Conservation (phyloP, 1,284 basidiomycete genomes). For the Tylopilus sp. region DNA sequence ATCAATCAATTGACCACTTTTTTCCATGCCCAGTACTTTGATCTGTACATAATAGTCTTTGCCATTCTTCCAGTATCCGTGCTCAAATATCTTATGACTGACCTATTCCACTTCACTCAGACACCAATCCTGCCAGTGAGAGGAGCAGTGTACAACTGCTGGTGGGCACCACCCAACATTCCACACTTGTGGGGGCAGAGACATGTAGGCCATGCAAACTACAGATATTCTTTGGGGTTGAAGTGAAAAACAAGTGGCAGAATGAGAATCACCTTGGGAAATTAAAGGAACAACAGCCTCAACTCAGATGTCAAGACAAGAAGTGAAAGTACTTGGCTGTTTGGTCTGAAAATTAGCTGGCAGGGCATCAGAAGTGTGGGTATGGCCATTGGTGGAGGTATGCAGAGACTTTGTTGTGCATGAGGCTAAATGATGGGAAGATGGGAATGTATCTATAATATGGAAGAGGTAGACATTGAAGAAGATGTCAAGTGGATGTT, state of each 20-base stretch:
- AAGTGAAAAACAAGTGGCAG: conserved; percentile 55
- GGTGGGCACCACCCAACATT: conserved; percentile 71
- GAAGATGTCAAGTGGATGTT: conserved; percentile 21
- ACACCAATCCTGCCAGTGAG: conserved; percentile 96
- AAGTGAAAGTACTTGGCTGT: conserved; percentile 56
- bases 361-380: conserved; percentile 39
- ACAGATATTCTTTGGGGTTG: conserved; percentile 69
- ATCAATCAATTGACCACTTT: conserved; percentile 71
- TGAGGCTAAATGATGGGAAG: conserved; percentile 37
- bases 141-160: conserved; percentile 78
- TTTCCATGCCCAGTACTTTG: conserved; percentile 79
- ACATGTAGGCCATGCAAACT: conserved; percentile 53
- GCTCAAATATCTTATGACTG: conserved; percentile 87
- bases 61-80: conserved; percentile 89
- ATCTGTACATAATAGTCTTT: conserved; percentile 79
- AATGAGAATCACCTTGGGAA: conserved; percentile 37
- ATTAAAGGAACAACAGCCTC: conserved; percentile 60
- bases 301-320: conserved; percentile 64
- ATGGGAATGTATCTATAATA: conserved; percentile 28
- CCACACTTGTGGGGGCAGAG: conserved; percentile 34
- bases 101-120: conserved; percentile 97
- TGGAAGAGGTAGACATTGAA: conserved; percentile 11
- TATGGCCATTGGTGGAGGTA: conserved; percentile 33
- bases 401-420: conserved; percentile 46
- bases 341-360: conserved; percentile 52